Evolutionary conservation across 2,329 filamentous ascomycete genomes (phyloP), one percentile per base, ranked within the genome.

Genomic region (Emydomyces testavorans): DNA sequence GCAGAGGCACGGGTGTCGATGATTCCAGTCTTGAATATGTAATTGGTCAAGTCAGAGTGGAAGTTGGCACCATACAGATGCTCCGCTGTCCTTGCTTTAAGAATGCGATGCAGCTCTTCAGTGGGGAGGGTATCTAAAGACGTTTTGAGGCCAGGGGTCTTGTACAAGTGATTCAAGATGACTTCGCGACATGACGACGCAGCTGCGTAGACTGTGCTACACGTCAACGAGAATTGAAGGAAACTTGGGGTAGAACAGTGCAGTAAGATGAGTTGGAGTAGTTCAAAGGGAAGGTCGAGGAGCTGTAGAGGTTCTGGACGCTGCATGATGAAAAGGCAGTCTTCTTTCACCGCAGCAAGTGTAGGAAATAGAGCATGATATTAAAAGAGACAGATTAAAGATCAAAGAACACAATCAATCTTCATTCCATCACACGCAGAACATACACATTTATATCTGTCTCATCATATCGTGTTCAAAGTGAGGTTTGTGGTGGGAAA

Each of bases 241-340:
- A 64, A 70, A 21, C 59, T 57, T 16, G 62, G 54, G 5, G 64
- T 62, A 3, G 58, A 61, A 42, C 59, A 60, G 35, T 58, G 52
- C 29, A 58, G 53, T 21, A 70, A 54, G 37, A 71, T 53, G 28
- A 63, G 59, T 50, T 65, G 62, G 20, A 70, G 58, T 28, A 70
- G 54, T 55, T 70, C 66, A 75, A 57, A 50, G 6, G 67, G 67
- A n/a, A 70, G 57, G 28, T 59, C 42, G 11, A 64, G 55, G 13
- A 68, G 50, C 20, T 48, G 15, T 42, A 50, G 32, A 2, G 21
- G 3, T 8, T 10, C 13, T n/a, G 20, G 5, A 1, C 8, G 15
- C n/a, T 23, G 5, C 31, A 38, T 37, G 32, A 7, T 37, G 34
- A n/a, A n/a, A n/a, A n/a, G n/a, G n/a, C n/a, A n/a, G n/a, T n/a